Evolutionary conservation across 257 asterid genomes (phyloP).

Genomic region (Solanum ossicruentum): DNA sequence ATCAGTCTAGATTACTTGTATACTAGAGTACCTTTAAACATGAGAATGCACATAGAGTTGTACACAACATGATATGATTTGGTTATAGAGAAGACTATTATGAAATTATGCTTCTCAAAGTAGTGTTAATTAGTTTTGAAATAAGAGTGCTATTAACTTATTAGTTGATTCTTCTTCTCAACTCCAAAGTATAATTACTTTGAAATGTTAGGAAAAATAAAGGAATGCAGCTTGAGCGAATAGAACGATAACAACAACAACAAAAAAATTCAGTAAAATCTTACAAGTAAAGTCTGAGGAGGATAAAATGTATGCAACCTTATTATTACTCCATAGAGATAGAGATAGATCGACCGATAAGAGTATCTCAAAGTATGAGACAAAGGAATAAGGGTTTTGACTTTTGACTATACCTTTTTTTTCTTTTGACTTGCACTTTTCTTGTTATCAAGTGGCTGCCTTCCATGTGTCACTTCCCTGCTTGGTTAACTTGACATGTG

Average conservation of each 20-base stretch:
- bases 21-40: background rate
- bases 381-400: background rate
- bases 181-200: background rate
- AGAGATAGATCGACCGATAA: background rate
- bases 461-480: background rate
- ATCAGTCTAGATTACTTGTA: background rate
- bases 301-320: too few relatives aligned
- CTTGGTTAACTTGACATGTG: background rate
- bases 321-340: too few relatives aligned
- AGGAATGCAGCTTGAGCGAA: background rate
- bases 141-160: background rate
- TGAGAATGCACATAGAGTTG: background rate
- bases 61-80: too few relatives aligned
- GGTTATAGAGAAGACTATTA: background rate
- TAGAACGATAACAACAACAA: background rate
- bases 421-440: background rate
- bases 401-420: background rate
- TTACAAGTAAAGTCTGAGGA: too few relatives aligned
- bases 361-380: background rate
- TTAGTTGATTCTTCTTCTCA: background rate
- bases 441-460: background rate
- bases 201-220: background rate
- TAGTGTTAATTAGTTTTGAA: background rate
- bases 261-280: too few relatives aligned
- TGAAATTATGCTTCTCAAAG: background rate